Evolutionary conservation across 352 stramenopile genomes (phyloP), one percentile per base, ranked within the genome.

Genomic region (Phytophthora citrophthora): DNA sequence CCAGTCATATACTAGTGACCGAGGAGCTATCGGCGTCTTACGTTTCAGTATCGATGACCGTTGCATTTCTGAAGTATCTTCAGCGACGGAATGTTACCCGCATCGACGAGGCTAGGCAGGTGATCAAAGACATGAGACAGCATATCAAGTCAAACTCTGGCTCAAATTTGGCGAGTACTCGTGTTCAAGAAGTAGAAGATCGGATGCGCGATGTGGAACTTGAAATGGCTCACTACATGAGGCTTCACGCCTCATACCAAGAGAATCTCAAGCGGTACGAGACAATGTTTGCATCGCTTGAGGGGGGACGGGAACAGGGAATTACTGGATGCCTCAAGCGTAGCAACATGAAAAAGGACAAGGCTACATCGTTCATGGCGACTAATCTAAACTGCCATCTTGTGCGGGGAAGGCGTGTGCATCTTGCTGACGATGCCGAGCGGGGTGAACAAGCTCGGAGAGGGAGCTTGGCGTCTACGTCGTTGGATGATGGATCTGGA

Each of bases 271-370:
- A 90, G 45, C 79, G 87, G 44, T 96, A 92, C 43, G 54, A 76
- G 13, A 83, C 74, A 15, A 72, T 96, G 32, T 62, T 86, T 45
- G 48, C 68, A 15, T 91, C 90, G 56, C 68, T 94, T 5, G 83
- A 92, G 43, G 75, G 92, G 32, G 88, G 88, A 27, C 85, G 85
- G 9, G 88, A 96, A 50, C 84, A 89, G 20, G 88, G 88, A 3
- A 89, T 96, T 54, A 96, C 88, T 3, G 84, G 86, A 4, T 91
- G 79, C 39, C 55, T 96, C 23, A 94, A 94, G 58, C 88, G 88
- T 27, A 94, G 86, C 55, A 91, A 85, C 29, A 85, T 90, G 72
- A 96, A 94, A 61, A 96, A 96, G 47, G 88, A 96, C 59, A 81
- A 93, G 66, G 74, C 76, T 5, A 86, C 83, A 1, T 79, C 89